A percentile compares a stretch with the other conserved stretches of the same genome.
These are phyloP conservation scores for Phytophthora podocarpi DNA, from an alignment of 352 stramenopile species.

Conservation along the genomic window DNA sequence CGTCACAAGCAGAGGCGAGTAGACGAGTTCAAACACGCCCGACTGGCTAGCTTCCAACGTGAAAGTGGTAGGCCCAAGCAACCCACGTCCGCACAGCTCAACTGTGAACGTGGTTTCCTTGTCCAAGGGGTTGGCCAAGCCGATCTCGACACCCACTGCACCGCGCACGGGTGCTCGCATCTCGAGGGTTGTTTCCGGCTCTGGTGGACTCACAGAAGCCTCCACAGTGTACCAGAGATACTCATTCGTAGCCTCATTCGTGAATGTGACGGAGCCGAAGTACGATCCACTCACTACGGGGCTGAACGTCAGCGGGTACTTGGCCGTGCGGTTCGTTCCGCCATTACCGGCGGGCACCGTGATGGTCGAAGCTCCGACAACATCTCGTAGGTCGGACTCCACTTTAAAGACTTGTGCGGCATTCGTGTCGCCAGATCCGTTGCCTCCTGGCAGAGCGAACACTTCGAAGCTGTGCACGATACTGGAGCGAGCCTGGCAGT, in stretches of 20 bases:
- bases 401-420: conserved; percentile 76
- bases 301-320: conserved; percentile 88
- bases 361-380: conserved; percentile 69
- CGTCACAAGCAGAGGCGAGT: conserved; percentile 84
- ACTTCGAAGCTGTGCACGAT: conserved; percentile 82
- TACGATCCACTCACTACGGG: conserved; percentile 91
- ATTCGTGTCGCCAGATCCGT: conserved; percentile 32
- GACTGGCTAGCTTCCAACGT: conserved; percentile 67
- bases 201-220: conserved; percentile 74
- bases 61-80: conserved; percentile 84
- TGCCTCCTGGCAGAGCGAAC: conserved; percentile 46
- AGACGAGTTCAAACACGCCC: conserved; percentile 92
- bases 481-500: conserved; percentile 88
- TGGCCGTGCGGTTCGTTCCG: conserved; percentile 21
- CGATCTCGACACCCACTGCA: conserved; percentile 90
- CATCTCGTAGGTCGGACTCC: conserved; percentile 92
- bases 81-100: conserved; percentile 79
- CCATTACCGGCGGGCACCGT: conserved; percentile 37
- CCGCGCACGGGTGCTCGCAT: conserved; percentile 84
- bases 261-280: conserved; percentile 94
- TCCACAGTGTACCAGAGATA: conserved; percentile 95
- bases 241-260: conserved; percentile 71
- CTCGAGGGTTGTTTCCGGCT: conserved; percentile 82
- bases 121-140: conserved; percentile 89
- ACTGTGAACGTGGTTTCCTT: conserved; percentile 87